Evolutionary conservation across 1,284 basidiomycete genomes (phyloP).

Genomic region (Cryptococcus depauperatus): DNA sequence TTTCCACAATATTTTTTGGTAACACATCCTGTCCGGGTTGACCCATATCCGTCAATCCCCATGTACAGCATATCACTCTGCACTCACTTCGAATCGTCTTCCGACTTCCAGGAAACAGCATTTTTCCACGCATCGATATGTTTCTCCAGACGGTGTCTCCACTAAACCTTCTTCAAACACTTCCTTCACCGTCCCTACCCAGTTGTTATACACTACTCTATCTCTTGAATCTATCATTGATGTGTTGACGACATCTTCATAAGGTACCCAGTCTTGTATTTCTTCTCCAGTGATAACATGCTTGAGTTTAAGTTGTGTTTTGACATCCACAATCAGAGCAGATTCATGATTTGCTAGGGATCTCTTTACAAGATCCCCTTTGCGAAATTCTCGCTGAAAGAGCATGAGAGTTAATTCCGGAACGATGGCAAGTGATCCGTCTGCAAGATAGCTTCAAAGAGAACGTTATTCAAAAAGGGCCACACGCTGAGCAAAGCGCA

Average conservation of each 20-base stretch:
- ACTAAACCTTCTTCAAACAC: slow-evolving; percentile 77
- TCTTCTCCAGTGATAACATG: slow-evolving; percentile 63
- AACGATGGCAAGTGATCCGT: slow-evolving; percentile 59
- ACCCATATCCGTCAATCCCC: too few relatives aligned
- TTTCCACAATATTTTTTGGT: slow-evolving; percentile 29
- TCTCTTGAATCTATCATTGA: slow-evolving; percentile 57
- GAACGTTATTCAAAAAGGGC: too few relatives aligned
- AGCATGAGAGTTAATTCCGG: slow-evolving; percentile 62
- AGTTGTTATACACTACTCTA: slow-evolving; percentile 71
- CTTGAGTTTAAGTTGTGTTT: slow-evolving; percentile 58
- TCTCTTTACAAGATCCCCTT: slow-evolving; percentile 76
- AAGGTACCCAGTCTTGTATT: slow-evolving; percentile 58
- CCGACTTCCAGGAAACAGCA: slow-evolving; percentile 33
- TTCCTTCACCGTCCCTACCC: slow-evolving; percentile 68
- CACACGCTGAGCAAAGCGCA: background rate
- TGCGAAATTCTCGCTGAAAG: slow-evolving; percentile 67
- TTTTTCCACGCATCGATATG: slow-evolving; percentile 65
- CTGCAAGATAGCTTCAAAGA: slow-evolving; percentile 45
- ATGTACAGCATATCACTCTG: too few relatives aligned
- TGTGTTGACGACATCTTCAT: slow-evolving; percentile 55
- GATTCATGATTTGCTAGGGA: slow-evolving; percentile 62
- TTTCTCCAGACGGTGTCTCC: slow-evolving; percentile 50
- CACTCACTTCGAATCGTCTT: slow-evolving; percentile 19
- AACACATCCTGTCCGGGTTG: slow-evolving; percentile 15
- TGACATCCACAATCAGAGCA: slow-evolving; percentile 63